Evolutionary conservation across 306 rosid species (phyloP).

Genomic region (Vigna angularis): DNA sequence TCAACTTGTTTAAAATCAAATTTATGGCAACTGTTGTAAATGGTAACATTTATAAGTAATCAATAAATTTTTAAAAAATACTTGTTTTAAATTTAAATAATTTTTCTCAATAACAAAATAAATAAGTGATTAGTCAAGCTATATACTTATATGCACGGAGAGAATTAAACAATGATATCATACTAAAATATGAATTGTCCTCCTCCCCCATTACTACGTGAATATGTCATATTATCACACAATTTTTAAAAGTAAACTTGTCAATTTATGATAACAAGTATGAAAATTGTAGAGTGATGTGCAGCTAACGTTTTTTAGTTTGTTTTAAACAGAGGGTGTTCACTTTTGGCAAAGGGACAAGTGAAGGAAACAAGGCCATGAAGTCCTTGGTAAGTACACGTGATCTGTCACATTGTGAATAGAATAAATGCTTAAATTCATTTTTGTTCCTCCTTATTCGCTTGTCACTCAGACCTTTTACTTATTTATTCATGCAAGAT

Average conservation of each 20-base stretch:
- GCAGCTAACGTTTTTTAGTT: constrained; percentile 29
- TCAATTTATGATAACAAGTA: background rate
- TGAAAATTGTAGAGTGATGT: constrained; percentile 14
- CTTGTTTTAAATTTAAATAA: too few species aligned
- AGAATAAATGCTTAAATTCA: too few species aligned
- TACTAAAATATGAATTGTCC: background rate
- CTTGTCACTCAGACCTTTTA: too few species aligned
- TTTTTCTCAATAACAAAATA: too few species aligned
- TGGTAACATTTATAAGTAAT: background rate
- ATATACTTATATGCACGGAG: background rate
- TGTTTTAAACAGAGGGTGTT: constrained; percentile 74
- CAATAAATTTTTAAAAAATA: too few species aligned
- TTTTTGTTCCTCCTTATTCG: too few species aligned
- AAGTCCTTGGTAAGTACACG: constrained; percentile 79
- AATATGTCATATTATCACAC: background rate
- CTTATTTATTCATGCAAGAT: too few species aligned
- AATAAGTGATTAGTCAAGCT: background rate
- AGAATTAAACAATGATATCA: background rate
- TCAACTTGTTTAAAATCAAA: background rate
- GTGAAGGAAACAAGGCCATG: constrained; percentile 96
- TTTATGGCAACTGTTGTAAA: background rate
- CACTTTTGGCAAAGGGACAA: constrained; percentile 90
- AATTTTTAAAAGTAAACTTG: background rate
- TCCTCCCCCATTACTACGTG: background rate
- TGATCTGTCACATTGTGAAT: background rate